phyloP scores from a whole-genome alignment of 2,329 filamentous ascomycete genomes.

The Sporothrix pallida region DNA sequence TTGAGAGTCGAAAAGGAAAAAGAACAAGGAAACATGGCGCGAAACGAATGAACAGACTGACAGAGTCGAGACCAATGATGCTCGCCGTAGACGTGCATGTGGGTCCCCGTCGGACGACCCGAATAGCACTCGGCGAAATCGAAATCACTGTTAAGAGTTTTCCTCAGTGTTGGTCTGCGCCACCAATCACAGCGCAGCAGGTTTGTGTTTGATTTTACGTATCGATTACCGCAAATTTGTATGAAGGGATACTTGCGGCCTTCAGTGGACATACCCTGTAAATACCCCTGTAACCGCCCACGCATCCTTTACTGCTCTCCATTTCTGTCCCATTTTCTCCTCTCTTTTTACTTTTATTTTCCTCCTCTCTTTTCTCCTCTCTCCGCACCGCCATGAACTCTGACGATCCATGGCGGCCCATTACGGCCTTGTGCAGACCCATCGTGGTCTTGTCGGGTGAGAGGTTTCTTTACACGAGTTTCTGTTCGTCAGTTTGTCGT shows the following conservation, averaged over 20 bases:
- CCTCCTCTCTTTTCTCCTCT: background rate
- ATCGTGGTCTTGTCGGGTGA: background rate
- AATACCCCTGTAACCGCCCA: background rate
- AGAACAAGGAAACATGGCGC: constrained; percentile 10
- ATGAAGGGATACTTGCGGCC: constrained; percentile 16
- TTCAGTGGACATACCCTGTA: background rate
- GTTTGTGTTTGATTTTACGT: constrained; percentile 22
- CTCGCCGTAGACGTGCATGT: background rate
- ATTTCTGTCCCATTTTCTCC: background rate
- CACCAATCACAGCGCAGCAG: background rate
- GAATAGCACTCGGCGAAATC: background rate
- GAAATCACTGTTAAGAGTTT: background rate
- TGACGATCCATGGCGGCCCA: background rate
- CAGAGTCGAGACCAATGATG: background rate
- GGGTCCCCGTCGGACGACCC: constrained; percentile 18
- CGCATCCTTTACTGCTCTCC: constrained; percentile 1
- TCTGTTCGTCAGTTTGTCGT: background rate
- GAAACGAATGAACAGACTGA: background rate
- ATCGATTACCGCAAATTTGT: constrained; percentile 23
- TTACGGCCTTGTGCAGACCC: background rate
- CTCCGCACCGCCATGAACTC: background rate
- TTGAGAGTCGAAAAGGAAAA: background rate
- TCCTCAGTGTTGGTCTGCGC: background rate
- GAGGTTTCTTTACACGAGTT: background rate
- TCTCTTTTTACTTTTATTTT: too few relatives aligned